Evolutionary conservation across 1,139 yeast genomes (phyloP), one percentile per base, ranked within the genome.

Genomic region (Petasospora rhodanensis): DNA sequence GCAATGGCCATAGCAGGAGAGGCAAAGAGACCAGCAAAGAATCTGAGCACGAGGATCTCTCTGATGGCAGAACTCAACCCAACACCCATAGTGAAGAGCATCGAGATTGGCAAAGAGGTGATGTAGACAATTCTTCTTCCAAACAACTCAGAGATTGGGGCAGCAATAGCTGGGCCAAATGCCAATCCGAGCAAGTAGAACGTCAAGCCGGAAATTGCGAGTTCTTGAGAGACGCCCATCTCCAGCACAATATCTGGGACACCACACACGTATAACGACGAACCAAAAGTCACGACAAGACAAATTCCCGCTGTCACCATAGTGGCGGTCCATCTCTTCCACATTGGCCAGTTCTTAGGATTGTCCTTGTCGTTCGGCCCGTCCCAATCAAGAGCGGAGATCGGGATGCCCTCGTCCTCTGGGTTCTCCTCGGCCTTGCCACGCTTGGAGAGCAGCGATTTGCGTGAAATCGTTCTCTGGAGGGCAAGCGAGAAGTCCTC

Each of bases 1-100:
- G 91, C 95, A 46, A 84, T 76, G 4, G 94, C 79, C 53, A 87
- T 66, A 0, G 94, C 87, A 5, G 96, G 96, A 5, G 91, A 76
- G 1, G 93, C 84, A 38, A 82, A 68, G 20, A 81, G 66, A 4
- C 96, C 96, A 23, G 87, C 72, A 46, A 87, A 73, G 55, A 86
- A 83, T 46, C 96, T 67, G 33, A 84, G 61, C 2, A 85, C 80
- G 30, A 84, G 62, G 24, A 83, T 64, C 18, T 73, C 64, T 34
- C 72, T 59, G 41, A 80, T 75, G 43, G 79, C 72, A 18, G 64
- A 56, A 1, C 84, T 62, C 38, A 79, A 62, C 11, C 85, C 89
- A 34, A 80, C 80, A 37, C 89, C 91, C 80, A 80, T 75, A 18
- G 79, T 75, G 58, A 81, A 79, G 24, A 81, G 67, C 78, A 81